These are phyloP conservation scores for Infundibulicybe gibba DNA, from an alignment of 768 basidiomycete species.

Conservation along the genomic window DNA sequence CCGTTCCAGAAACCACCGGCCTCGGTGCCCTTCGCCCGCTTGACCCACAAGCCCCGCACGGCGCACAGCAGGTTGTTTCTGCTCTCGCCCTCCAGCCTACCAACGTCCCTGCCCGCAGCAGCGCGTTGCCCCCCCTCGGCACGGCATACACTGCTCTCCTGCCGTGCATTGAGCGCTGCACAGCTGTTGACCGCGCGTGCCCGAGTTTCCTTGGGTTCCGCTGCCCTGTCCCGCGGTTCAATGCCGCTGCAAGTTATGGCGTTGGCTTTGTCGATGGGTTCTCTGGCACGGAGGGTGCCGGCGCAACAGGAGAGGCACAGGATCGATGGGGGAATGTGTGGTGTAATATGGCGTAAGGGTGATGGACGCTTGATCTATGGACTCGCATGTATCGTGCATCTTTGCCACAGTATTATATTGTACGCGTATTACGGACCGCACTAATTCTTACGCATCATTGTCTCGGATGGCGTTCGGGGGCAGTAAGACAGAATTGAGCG, in stretches of 20 bases:
- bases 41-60: constrained; percentile 13
- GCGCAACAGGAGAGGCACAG: constrained; percentile 50
- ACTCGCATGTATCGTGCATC: background rate
- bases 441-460: background rate
- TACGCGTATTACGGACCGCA: background rate
- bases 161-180: constrained; percentile 80
- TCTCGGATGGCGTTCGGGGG: too few relatives aligned
- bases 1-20: constrained; percentile 27
- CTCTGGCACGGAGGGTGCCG: constrained; percentile 42
- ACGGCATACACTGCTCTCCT: constrained; percentile 57
- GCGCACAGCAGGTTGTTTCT: constrained; percentile 32
- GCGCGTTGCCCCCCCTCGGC: constrained; percentile 39
- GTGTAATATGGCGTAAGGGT: constrained; percentile 46
- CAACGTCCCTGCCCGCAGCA: constrained; percentile 37
- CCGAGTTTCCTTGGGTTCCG: constrained; percentile 67
- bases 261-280: constrained; percentile 68
- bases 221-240: constrained; percentile 61
- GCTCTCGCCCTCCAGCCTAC: constrained; percentile 47
- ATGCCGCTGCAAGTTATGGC: constrained; percentile 68
- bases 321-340: constrained; percentile 76
- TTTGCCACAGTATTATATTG: background rate
- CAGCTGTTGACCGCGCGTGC: constrained; percentile 70
- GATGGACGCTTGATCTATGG: background rate
- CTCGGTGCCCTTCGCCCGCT: constrained; percentile 19
- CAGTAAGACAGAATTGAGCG: too few relatives aligned